Percentiles rank a stretch among this genome's conserved stretches.
These are phyloP conservation scores for Backusella tarrabulga DNA, from an alignment of 192 early-diverging fungal genomes.

Conservation along the genomic window DNA sequence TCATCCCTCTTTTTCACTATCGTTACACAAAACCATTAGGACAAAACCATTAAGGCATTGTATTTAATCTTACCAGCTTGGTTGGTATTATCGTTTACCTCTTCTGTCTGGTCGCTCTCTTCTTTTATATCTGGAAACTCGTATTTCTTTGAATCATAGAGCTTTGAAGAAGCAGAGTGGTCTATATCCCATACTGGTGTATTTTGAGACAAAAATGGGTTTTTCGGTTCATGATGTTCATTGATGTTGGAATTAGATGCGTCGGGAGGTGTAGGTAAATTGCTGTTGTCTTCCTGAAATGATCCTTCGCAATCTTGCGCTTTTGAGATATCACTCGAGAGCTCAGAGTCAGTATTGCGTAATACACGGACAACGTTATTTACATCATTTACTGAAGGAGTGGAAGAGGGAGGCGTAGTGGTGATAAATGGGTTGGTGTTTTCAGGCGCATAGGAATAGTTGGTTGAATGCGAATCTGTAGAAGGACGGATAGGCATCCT, in stretches of 20 bases:
- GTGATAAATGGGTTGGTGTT: neutral
- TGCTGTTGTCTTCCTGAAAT: neutral
- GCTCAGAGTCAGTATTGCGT: neutral
- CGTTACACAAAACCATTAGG: neutral
- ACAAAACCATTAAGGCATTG: neutral
- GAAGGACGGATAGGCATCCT: neutral
- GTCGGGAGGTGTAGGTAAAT: neutral
- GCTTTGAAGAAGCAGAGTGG: neutral
- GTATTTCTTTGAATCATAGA: neutral
- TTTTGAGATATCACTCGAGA: neutral
- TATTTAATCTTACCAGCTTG: neutral
- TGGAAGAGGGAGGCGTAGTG: neutral
- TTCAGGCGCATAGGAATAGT: neutral
- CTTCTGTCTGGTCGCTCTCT: neutral
- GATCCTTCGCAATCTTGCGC: neutral
- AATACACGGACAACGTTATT: neutral
- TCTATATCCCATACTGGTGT: neutral
- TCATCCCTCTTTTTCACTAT: neutral
- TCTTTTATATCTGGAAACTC: conserved; percentile 1
- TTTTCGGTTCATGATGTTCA: neutral
- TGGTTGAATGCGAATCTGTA: neutral
- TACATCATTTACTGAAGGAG: conserved; percentile 1
- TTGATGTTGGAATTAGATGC: neutral
- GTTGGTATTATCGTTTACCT: neutral
- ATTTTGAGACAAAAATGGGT: neutral